These are phyloP conservation scores for Aspergillus aculeatus DNA, from an alignment of 2,329 filamentous ascomycete genomes.

Conservation along the genomic window DNA sequence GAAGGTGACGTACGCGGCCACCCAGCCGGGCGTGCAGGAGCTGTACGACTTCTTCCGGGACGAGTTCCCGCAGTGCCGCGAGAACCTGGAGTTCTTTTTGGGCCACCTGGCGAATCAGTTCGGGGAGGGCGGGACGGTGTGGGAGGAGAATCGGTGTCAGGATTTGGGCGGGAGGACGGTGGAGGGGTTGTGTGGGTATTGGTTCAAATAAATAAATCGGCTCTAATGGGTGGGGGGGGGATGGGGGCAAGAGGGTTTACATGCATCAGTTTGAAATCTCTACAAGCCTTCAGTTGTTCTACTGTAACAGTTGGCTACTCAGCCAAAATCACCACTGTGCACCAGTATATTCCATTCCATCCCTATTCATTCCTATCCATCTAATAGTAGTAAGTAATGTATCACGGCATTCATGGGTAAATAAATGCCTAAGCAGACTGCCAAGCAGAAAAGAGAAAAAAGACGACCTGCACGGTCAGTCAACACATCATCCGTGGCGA, in stretches of 20 bases:
- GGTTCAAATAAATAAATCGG: background rate
- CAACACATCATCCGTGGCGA: background rate
- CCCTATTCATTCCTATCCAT: background rate
- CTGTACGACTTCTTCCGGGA: constrained; percentile 30
- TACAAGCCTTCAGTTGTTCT: too few species aligned
- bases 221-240: too few species aligned
- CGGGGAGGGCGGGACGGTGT: constrained; percentile 30
- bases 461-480: background rate
- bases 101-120: constrained; percentile 35
- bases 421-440: background rate
- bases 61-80: constrained; percentile 29
- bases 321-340: background rate
- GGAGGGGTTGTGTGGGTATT: constrained; percentile 18
- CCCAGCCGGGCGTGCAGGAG: constrained; percentile 25
- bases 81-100: constrained; percentile 37
- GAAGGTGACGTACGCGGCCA: constrained; percentile 28
- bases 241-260: too few species aligned
- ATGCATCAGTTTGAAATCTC: too few species aligned
- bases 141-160: constrained; percentile 36
- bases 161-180: constrained; percentile 15
- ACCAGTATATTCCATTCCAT: background rate
- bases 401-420: background rate
- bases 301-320: too few species aligned
- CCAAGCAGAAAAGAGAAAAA: constrained; percentile 2
- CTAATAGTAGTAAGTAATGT: background rate